Conservation (phyloP, 225 moss, liverwort and hornwort species). For the Lunularia cruciata region DNA sequence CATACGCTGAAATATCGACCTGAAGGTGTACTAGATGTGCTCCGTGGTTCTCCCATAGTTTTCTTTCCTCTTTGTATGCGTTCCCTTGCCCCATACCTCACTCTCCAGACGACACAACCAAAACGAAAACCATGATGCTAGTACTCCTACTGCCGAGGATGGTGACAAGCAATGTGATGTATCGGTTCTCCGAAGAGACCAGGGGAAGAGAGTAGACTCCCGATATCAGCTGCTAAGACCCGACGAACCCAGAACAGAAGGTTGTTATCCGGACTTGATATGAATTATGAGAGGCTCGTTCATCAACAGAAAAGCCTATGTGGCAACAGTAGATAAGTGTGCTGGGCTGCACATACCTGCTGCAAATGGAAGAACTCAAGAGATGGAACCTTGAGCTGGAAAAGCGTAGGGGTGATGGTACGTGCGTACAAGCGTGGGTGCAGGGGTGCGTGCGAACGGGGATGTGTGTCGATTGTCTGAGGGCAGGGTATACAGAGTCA, state of each 20-base stretch:
- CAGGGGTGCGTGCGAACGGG: slow-evolving; percentile 19
- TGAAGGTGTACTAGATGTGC: neutral
- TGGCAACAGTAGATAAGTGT: slow-evolving; percentile 1
- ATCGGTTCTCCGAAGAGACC: neutral
- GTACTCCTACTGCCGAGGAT: no score
- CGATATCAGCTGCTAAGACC: neutral
- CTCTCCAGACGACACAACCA: no score
- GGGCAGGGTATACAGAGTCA: slow-evolving; percentile 27
- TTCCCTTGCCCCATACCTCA: neutral
- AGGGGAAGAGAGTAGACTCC: neutral
- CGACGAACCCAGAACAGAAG: neutral
- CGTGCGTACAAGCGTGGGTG: slow-evolving; percentile 20
- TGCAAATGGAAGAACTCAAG: slow-evolving; percentile 25
- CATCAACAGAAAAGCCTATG: slow-evolving; percentile 1
- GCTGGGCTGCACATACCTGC: slow-evolving; percentile 22
- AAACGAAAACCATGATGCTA: neutral
- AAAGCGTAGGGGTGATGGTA: slow-evolving; percentile 25
- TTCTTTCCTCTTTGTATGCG: no score
- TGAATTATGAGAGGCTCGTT: slow-evolving; percentile 10
- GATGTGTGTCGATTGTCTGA: slow-evolving; percentile 26
- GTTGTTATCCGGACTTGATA: neutral
- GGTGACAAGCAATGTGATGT: neutral
- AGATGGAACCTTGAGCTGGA: slow-evolving; percentile 27
- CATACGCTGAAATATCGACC: no score
- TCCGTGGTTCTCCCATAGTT: no score